Base-by-base conservation (phyloP, 1,139 yeast species). In the Pneumocystis jirovecii region DNA sequence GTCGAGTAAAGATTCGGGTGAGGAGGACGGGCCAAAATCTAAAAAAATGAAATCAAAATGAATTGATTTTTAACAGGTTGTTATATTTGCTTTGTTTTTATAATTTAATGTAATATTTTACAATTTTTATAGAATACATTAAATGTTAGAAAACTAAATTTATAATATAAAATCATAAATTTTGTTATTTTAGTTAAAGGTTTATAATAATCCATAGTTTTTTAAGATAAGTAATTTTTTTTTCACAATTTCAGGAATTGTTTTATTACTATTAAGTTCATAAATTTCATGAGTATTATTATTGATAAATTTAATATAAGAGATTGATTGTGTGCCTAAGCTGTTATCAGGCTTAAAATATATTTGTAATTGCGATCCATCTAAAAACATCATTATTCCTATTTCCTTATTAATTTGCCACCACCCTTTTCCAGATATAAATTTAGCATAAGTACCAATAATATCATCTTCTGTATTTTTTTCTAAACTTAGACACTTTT, bases 1-100 rank as follows among this genome's bases (percentile, higher is more conserved):
- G 31, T 75, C 82, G 21, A 80, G 76, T 39, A 75, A 75, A 39
- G 79, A 78, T 60, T 81, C 73, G 65, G 80, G 73, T 15, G 79
- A 75, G 4, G 12, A 50, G 21, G 31, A 19, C 6, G 29, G n/a
- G 7, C 34, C 17, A 29, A 50, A 50, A 25, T 7, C 17, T 21
- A 50, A 50, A 50, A 50, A 50, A 50, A 50, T 50, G 6, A 50
- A 50, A 50, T 50, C n/a, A 19, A 50, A 50, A 50, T 25, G 21
- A 21, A 5, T 12, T 50, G 1, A 25, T 8, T 15, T 25, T 25
- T 25, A 50, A 25, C 5, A 29, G 17, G 8, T 25, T 50, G 34
- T 12, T 50, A 7, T 25, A 25, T 25, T 25, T 50, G n/a, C 7
- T 8, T 50, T 44, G 10, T 44, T 50, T 50, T 50, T 25, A 50